Conservation (phyloP, 2,329 filamentous ascomycete species). For the Cryphonectria radicalis region DNA sequence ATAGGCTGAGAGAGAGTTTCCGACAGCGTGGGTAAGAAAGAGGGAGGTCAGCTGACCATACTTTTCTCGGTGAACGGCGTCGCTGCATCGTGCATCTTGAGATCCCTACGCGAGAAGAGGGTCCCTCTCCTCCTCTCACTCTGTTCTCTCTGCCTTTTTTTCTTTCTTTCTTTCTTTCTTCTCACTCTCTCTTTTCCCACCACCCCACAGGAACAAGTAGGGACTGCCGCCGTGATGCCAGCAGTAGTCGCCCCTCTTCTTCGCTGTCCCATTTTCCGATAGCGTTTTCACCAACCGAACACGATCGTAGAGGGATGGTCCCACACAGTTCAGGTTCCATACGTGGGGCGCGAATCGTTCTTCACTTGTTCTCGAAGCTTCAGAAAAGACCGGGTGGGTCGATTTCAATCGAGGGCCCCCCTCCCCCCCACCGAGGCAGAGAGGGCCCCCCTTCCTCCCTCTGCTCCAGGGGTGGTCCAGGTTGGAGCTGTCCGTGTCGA, state of each 20-base stretch:
- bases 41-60: conserved; percentile 10
- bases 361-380: conserved; percentile 31
- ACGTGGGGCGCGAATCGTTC: conserved; percentile 25
- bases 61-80: not conserved
- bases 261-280: not conserved
- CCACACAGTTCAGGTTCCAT: conserved; percentile 26
- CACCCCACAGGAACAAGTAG: not conserved
- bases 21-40: not conserved
- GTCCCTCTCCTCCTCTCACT: not conserved
- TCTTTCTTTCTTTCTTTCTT: too few relatives aligned
- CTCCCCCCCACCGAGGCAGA: not conserved
- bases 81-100: not conserved
- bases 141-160: not conserved
- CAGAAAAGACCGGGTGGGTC: conserved; percentile 14
- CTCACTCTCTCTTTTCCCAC: conserved; percentile 13
- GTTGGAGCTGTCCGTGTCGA: not conserved
- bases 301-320: conserved; percentile 19
- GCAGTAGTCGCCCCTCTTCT: conserved; percentile 3
- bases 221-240: conserved; percentile 8
- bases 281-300: conserved; percentile 11
- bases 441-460: not conserved
- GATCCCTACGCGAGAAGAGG: not conserved
- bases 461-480: not conserved
- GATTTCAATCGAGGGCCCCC: not conserved
- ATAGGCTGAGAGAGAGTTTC: not conserved